Conservation (phyloP, 2,329 filamentous ascomycete genomes). For the Albifimbria verrucaria region DNA sequence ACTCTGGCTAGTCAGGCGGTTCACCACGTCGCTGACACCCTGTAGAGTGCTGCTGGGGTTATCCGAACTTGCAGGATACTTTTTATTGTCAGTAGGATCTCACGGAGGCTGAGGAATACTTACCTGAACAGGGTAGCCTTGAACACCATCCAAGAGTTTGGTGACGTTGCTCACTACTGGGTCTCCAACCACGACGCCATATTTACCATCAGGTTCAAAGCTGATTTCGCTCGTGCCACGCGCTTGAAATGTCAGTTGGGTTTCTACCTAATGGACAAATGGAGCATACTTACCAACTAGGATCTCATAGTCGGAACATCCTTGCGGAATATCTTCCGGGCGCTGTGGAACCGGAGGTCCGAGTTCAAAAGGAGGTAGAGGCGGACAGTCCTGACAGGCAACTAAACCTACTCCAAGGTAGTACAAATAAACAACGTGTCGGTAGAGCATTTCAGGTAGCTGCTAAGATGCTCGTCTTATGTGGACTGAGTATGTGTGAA, state of each 20-base stretch:
- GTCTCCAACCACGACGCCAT: neutral
- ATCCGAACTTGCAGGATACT: slow-evolving; percentile 9
- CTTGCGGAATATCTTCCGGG: neutral
- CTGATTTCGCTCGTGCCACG: neutral
- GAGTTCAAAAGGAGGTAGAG: neutral
- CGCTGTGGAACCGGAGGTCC: neutral
- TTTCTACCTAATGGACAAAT: neutral
- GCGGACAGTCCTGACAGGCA: neutral
- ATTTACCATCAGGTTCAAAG: neutral
- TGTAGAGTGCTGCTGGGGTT: neutral
- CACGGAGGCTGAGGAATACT: too few relatives aligned
- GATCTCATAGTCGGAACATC: neutral
- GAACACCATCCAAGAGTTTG: neutral
- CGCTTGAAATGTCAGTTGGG: neutral
- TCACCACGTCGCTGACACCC: slow-evolving; percentile 7
- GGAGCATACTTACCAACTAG: neutral
- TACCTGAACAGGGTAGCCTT: neutral
- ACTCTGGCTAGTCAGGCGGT: slow-evolving; percentile 6
- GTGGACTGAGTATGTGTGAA: too few relatives aligned
- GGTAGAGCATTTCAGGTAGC: too few relatives aligned
- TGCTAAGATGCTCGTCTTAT: too few relatives aligned
- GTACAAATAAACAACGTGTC: neutral
- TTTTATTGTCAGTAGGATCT: too few relatives aligned
- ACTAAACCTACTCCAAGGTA: neutral
- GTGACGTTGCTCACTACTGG: neutral